phyloP scores from a whole-genome alignment of 2,329 filamentous ascomycete species.

The Penicillium thymicola region DNA sequence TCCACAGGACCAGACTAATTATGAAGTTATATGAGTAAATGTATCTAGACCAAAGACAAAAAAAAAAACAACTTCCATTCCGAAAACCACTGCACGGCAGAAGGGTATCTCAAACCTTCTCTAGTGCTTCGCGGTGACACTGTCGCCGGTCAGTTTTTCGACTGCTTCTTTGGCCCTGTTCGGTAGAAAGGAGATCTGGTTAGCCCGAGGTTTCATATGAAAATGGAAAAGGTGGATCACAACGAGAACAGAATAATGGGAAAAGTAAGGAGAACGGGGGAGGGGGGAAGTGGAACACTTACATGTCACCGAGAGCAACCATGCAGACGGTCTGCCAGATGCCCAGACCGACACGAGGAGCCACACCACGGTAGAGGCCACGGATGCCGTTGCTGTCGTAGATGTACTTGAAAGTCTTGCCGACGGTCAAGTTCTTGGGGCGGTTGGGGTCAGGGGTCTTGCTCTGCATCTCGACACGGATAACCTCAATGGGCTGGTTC shows the following conservation, averaged over 20 bases:
- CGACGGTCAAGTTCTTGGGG: slow-evolving; percentile 98
- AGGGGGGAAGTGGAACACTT: slow-evolving; percentile 44
- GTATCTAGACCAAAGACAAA: slow-evolving; percentile 4
- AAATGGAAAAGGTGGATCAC: neutral
- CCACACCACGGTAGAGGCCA: slow-evolving; percentile 93
- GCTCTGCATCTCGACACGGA: slow-evolving; percentile 99
- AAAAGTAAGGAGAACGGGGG: neutral
- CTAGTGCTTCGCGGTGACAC: slow-evolving; percentile 64
- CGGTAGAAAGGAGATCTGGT: slow-evolving; percentile 24
- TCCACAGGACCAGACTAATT: slow-evolving; percentile 7
- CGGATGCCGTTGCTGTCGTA: slow-evolving; percentile 83
- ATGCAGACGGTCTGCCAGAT: slow-evolving; percentile 99
- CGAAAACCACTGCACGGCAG: slow-evolving; percentile 24
- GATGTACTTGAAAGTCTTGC: slow-evolving; percentile 78
- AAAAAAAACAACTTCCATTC: slow-evolving; percentile 3
- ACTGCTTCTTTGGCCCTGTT: slow-evolving; percentile 62
- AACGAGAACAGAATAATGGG: neutral
- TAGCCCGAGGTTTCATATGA: slow-evolving; percentile 32
- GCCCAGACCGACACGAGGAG: slow-evolving; percentile 88
- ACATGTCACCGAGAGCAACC: slow-evolving; percentile 98
- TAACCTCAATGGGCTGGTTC: slow-evolving; percentile 99
- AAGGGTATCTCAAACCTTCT: slow-evolving; percentile 41
- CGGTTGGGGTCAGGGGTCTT: slow-evolving; percentile 97
- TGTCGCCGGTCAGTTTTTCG: slow-evolving; percentile 62
- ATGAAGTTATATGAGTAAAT: slow-evolving; percentile 12